Conservation (phyloP, 2,329 filamentous ascomycete species). For the Aspergillus alliaceus region DNA sequence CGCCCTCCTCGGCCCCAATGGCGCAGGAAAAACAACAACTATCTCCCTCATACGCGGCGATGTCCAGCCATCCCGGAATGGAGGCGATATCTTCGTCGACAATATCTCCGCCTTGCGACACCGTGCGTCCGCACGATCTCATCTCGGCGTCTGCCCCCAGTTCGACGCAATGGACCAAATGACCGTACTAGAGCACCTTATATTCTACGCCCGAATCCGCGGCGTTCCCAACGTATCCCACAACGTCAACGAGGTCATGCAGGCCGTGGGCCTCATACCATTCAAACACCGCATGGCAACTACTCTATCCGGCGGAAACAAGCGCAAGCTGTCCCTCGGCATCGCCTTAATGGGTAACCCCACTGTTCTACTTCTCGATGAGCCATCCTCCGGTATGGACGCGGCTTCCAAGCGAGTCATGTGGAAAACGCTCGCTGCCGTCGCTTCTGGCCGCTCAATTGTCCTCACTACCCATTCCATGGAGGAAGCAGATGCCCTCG, state of each 20-base stretch:
- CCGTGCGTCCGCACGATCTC: conserved; percentile 68
- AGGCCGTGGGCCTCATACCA: conserved; percentile 72
- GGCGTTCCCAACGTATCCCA: conserved; percentile 73
- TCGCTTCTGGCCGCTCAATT: conserved; percentile 75
- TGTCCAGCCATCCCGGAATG: conserved; percentile 66
- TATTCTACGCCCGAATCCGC: conserved; percentile 82
- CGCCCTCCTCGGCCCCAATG: conserved; percentile 84
- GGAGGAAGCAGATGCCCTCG: conserved; percentile 91
- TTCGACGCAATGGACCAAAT: conserved; percentile 86
- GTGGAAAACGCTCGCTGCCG: conserved; percentile 79
- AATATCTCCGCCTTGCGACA: conserved; percentile 71
- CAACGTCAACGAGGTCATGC: conserved; percentile 76
- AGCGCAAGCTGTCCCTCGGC: conserved; percentile 84
- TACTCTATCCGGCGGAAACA: conserved; percentile 85
- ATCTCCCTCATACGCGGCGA: conserved; percentile 91
- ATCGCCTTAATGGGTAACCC: conserved; percentile 94
- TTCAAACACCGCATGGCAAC: conserved; percentile 75
- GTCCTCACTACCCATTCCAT: conserved; percentile 91
- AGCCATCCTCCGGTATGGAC: conserved; percentile 85
- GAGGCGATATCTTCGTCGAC: conserved; percentile 81
- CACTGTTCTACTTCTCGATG: conserved; percentile 81
- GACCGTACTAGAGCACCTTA: conserved; percentile 83
- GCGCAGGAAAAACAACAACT: conserved; percentile 86
- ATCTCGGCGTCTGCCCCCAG: conserved; percentile 90
- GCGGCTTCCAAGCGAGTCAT: conserved; percentile 88